Evolutionary conservation across 148 eudicot genomes (phyloP).

Genomic region (Rhododendron vialii): DNA sequence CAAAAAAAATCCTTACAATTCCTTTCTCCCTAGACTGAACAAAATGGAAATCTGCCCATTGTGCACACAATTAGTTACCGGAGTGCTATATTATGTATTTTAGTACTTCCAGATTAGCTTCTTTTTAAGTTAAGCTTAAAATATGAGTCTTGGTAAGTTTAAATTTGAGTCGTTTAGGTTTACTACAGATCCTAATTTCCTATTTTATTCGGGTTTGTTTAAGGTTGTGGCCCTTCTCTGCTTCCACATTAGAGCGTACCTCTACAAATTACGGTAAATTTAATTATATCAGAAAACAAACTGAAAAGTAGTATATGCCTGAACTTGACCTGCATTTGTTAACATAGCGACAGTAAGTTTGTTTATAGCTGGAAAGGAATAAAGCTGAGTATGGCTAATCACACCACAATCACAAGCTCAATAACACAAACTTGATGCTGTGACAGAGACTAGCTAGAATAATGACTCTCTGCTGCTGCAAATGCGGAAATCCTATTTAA

Average conservation of each 20-base stretch:
- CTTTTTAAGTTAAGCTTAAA: background rate
- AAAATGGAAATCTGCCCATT: background rate
- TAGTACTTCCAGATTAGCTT: background rate
- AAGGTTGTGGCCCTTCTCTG: background rate
- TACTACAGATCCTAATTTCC: background rate
- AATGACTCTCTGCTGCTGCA: background rate
- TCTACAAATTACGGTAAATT: background rate
- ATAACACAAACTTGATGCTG: background rate
- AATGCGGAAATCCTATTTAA: background rate
- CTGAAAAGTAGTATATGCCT: background rate
- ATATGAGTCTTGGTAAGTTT: background rate
- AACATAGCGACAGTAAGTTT: background rate
- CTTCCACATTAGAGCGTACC: background rate
- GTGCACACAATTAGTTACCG: background rate
- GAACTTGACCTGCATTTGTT: background rate
- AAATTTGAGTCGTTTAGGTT: background rate
- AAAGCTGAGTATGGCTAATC: background rate
- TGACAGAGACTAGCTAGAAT: background rate
- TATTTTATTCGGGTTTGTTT: background rate
- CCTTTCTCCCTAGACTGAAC: background rate
- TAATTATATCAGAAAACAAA: background rate
- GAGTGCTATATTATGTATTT: background rate
- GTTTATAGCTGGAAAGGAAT: background rate
- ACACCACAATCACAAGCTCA: background rate
- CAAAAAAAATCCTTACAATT: background rate